Conservation (phyloP, 192 early-diverging fungal species). For the Coemansia sp. region DNA sequence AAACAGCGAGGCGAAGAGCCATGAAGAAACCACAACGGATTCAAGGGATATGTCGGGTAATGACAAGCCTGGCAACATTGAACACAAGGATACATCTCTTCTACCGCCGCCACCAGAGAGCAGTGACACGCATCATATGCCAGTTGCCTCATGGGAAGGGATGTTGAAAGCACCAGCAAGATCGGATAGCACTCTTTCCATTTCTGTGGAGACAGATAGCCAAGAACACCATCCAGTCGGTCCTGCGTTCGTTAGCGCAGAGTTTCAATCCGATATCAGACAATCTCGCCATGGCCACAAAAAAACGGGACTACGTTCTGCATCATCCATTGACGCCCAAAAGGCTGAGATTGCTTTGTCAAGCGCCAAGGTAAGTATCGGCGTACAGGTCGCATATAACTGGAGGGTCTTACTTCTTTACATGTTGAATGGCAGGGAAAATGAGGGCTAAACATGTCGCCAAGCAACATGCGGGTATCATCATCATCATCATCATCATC, state of each 20-base stretch:
- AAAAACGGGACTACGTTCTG: not conserved
- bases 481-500: too few relatives aligned
- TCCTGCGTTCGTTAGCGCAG: slow-evolving; percentile 18
- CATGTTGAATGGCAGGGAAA: too few relatives aligned
- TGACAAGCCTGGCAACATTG: not conserved
- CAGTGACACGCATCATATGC: not conserved
- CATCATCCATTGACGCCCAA: slow-evolving; percentile 11
- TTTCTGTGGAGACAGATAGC: not conserved
- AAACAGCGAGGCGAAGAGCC: not conserved
- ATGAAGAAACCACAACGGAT: not conserved
- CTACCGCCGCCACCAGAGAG: not conserved
- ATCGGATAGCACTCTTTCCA: slow-evolving; percentile 23
- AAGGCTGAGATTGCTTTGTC: slow-evolving; percentile 12
- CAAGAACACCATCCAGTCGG: slow-evolving; percentile 13
- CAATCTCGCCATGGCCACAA: slow-evolving; percentile 7
- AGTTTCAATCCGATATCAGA: not conserved
- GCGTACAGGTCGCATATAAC: not conserved
- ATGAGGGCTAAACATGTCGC: too few relatives aligned
- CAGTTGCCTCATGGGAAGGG: slow-evolving; percentile 1
- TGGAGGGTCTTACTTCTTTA: not conserved
- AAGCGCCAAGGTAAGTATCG: slow-evolving; percentile 22
- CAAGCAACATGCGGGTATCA: too few relatives aligned
- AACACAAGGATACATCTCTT: not conserved
- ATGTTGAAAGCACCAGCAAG: too few relatives aligned
- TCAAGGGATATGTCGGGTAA: not conserved